phyloP scores from a whole-genome alignment of 2,329 filamentous ascomycete genomes.

The Sporothrix protearum region DNA sequence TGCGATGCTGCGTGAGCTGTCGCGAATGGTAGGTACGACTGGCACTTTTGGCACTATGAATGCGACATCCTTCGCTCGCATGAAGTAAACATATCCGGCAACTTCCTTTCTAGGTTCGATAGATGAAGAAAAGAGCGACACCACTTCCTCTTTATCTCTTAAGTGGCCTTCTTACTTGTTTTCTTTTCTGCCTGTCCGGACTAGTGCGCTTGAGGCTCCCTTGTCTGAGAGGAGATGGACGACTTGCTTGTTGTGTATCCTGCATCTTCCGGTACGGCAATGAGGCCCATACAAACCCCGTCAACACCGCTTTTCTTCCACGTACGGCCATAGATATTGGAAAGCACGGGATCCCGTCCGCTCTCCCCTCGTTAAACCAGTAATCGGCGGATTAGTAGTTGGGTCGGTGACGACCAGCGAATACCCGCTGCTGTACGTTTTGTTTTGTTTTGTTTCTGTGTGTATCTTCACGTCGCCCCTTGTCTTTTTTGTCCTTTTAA shows the following conservation, averaged over 20 bases:
- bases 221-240: background rate
- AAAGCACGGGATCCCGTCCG: background rate
- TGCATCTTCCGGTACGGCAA: no score
- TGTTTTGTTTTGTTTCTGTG: background rate
- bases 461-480: no score
- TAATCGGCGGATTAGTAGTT: background rate
- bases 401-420: background rate
- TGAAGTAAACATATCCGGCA: background rate
- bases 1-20: background rate
- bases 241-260: background rate
- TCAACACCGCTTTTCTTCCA: background rate
- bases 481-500: no score
- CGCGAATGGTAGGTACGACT: background rate
- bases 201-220: background rate
- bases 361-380: background rate
- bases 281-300: background rate
- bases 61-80: background rate
- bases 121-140: background rate
- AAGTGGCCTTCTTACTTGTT: background rate
- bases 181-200: background rate
- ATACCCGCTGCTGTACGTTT: background rate
- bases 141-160: no score
- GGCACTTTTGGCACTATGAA: background rate
- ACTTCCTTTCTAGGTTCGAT: background rate
- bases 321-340: background rate